These are phyloP conservation scores for Trichaptum fuscoviolaceum DNA, from an alignment of 768 basidiomycete genomes.

Conservation along the genomic window DNA sequence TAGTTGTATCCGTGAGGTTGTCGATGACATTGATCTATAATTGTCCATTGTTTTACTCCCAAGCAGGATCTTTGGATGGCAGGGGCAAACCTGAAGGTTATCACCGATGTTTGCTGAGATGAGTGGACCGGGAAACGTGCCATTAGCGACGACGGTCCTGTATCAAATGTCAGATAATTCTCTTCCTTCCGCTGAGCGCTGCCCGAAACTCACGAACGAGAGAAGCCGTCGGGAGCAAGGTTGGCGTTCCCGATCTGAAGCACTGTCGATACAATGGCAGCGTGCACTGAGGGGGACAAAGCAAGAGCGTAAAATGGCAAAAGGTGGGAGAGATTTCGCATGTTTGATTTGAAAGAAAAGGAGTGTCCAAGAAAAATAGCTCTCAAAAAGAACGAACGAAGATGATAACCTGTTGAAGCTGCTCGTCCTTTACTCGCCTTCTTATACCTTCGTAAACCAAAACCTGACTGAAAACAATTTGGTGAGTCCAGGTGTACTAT, in stretches of 20 bases:
- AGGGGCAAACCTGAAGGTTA: conserved; percentile 18
- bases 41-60: not conserved
- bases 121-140: conserved; percentile 34
- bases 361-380: not conserved
- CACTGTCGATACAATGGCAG: conserved; percentile 10
- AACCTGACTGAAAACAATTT: not conserved
- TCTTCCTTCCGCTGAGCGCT: not conserved
- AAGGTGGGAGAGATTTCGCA: not conserved
- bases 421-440: not conserved
- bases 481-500: no score
- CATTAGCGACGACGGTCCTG: conserved; percentile 37
- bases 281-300: not conserved
- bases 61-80: not conserved
- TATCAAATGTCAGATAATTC: conserved; percentile 7
- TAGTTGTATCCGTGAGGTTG: conserved; percentile 17
- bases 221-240: conserved; percentile 40
- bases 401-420: not conserved
- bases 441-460: not conserved
- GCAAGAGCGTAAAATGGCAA: not conserved
- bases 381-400: not conserved
- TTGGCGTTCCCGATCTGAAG: conserved; percentile 33
- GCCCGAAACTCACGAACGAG: conserved; percentile 22
- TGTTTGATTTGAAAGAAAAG: not conserved
- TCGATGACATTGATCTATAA: conserved; percentile 14
- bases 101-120: conserved; percentile 39